Evolutionary conservation across 352 stramenopile species (phyloP).

Genomic region (Phytopythium kandeliae): DNA sequence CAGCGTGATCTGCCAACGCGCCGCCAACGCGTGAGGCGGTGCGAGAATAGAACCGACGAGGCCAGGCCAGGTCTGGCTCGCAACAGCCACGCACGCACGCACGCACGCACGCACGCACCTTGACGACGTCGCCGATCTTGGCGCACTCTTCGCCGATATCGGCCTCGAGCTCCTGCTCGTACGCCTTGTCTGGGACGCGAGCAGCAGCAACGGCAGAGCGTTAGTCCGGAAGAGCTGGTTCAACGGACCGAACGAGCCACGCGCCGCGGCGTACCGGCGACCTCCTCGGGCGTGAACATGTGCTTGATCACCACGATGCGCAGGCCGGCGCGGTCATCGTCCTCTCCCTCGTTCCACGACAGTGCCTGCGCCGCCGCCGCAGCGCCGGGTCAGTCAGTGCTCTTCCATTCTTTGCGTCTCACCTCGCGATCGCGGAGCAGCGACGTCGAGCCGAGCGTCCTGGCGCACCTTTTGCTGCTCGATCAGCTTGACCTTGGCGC

Average conservation of each 20-base stretch:
- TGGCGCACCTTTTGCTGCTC: conserved; percentile 74
- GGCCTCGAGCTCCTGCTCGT: conserved; percentile 68
- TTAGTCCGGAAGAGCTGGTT: not conserved
- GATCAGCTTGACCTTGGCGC: conserved; percentile 85
- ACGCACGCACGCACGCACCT: conserved; percentile 25
- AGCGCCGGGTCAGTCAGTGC: too few relatives aligned
- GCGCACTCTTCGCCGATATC: conserved; percentile 82
- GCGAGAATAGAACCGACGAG: too few relatives aligned
- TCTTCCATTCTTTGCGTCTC: too few relatives aligned
- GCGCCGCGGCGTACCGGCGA: conserved; percentile 33
- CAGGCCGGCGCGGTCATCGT: conserved; percentile 86
- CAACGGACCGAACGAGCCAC: not conserved
- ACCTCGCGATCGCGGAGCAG: too few relatives aligned
- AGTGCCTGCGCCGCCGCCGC: conserved; percentile 69
- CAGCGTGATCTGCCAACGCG: conserved; percentile 94
- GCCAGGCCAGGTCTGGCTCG: too few relatives aligned
- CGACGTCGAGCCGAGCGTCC: too few relatives aligned
- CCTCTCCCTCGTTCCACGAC: conserved; percentile 94
- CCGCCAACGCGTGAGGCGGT: too few relatives aligned
- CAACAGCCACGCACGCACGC: too few relatives aligned
- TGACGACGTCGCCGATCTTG: conserved; percentile 80
- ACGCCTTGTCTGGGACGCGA: conserved; percentile 40
- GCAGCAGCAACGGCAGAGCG: not conserved
- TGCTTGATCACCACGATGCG: conserved; percentile 96
- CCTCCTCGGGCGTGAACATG: conserved; percentile 91